A percentile compares a stretch with the other conserved stretches of the same genome.
These are phyloP conservation scores for Citrus inodora DNA, from an alignment of 345 rosid genomes.

Conservation along the genomic window DNA sequence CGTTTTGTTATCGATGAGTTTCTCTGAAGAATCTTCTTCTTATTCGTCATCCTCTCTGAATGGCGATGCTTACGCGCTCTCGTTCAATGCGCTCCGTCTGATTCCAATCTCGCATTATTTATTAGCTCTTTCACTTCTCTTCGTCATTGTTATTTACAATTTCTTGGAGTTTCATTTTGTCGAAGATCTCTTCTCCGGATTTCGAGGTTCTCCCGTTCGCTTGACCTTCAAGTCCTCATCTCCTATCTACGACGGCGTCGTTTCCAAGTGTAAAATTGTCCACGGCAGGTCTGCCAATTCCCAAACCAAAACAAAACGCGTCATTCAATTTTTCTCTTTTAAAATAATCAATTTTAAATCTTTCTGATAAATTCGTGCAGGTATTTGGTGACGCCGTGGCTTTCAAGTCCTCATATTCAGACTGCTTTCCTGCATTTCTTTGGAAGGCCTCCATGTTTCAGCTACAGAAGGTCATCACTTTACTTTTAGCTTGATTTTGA, in stretches of 20 bases:
- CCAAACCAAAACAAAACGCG: background rate
- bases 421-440: conserved; percentile 57
- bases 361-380: conserved; percentile 24
- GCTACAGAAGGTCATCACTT: conserved; percentile 53
- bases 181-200: conserved; percentile 43
- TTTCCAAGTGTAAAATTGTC: conserved; percentile 63
- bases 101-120: conserved; percentile 57
- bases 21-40: conserved; percentile 22
- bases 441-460: conserved; percentile 75
- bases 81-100: conserved; percentile 38
- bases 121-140: conserved; percentile 24
- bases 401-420: conserved; percentile 88
- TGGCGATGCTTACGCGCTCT: conserved; percentile 39
- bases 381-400: conserved; percentile 76
- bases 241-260: conserved; percentile 48
- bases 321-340: background rate
- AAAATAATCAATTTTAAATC: background rate
- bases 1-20: background rate
- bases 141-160: conserved; percentile 45
- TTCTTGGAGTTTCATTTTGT: conserved; percentile 71
- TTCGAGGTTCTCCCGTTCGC: conserved; percentile 38
- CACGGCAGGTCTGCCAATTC: conserved; percentile 50
- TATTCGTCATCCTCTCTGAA: background rate
- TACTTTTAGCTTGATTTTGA: background rate
- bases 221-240: conserved; percentile 47